Evolutionary conservation across 441 rosid genomes (phyloP), one percentile per base, ranked within the genome.

Genomic region (Populus hybrid): DNA sequence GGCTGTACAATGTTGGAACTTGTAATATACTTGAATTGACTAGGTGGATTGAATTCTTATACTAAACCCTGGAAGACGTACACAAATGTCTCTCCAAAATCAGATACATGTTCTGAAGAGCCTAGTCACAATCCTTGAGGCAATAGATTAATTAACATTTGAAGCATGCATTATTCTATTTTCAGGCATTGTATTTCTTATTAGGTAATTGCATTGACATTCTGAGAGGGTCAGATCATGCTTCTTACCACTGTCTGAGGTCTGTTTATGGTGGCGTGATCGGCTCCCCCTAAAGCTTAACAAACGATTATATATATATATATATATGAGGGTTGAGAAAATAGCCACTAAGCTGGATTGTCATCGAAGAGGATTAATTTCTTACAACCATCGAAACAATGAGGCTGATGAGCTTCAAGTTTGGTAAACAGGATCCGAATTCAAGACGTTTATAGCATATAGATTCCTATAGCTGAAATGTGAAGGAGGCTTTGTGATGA

Each of bases 1-100:
- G 12, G 72, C 69, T 26, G 42, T 67, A 71, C 70, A 57, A 73
- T 67, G n/a, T 69, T 64, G 54, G 75, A 70, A 86, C 74, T 26
- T 85, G 89, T 80, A 86, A 77, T 84, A 77, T 84, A 79, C 76
- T 80, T 74, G 68, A 77, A 72, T 67, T 76, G 74, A 59, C 73
- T 70, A 28, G 59, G 72, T 70, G 69, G 24, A 64, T 50, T 70
- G 23, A 71, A 50, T 30, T 69, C 50, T 35, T 77, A 18, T 77
- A 74, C 84, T 20, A 9, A 69, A 76, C 20, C 2, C 23, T 21
- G 6, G 70, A 46, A 67, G 59, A 21, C 4, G 30, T 21, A 12
- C 11, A 69, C 1, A 10, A 67, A 69, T 63, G 28, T 46, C 67
- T 28, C 69, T 32, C 78, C 77, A 38, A 36, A 69, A 69, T 74